These are phyloP conservation scores for Smithsoniella earleae DNA, from an alignment of 163 green algal genomes.

Conservation along the genomic window DNA sequence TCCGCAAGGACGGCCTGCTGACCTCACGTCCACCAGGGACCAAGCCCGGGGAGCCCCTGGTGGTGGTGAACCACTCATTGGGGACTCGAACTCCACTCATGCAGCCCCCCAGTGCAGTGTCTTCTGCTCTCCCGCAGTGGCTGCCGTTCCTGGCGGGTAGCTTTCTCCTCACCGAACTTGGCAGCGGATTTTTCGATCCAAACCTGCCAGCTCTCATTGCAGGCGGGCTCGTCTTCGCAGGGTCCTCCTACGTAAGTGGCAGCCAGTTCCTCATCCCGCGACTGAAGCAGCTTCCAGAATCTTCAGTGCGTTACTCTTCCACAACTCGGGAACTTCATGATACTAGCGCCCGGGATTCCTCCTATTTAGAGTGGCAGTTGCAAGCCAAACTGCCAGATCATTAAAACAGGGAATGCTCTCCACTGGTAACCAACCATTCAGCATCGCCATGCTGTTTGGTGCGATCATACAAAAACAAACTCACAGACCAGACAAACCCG, in stretches of 20 bases:
- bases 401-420: too few species aligned
- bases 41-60: constrained; percentile 60
- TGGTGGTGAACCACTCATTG: constrained; percentile 62
- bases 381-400: too few species aligned
- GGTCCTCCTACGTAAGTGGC: constrained; percentile 38
- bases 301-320: not conserved
- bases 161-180: constrained; percentile 56
- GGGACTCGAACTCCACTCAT: constrained; percentile 43
- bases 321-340: too few species aligned
- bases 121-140: constrained; percentile 50
- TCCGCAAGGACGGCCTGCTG: constrained; percentile 43
- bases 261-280: constrained; percentile 56
- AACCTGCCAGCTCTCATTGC: constrained; percentile 54
- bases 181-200: constrained; percentile 61
- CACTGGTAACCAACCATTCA: too few species aligned
- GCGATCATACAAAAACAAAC: too few species aligned
- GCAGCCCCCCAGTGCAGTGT: constrained; percentile 37
- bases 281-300: constrained; percentile 65
- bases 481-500: too few species aligned
- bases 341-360: too few species aligned
- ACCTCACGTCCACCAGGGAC: constrained; percentile 50
- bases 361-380: too few species aligned
- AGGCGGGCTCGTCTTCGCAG: constrained; percentile 18
- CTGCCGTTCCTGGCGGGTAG: constrained; percentile 52
- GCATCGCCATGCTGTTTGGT: too few species aligned